phyloP scores from a whole-genome alignment of 495 filamentous ascomycete species.

The Neurospora tetrasperma region DNA sequence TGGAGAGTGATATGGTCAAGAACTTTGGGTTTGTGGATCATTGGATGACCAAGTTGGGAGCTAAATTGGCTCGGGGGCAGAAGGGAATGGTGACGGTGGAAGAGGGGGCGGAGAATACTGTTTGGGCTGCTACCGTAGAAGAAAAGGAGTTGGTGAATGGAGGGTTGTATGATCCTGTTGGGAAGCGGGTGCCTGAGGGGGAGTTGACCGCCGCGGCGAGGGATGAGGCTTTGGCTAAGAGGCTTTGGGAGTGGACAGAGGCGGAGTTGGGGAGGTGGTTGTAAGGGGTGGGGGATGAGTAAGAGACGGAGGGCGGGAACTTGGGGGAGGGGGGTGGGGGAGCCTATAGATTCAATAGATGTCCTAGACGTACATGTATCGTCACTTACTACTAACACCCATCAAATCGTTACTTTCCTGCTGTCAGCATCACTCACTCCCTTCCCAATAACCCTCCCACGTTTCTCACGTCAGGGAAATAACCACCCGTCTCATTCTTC shows the following conservation, averaged over 20 bases:
- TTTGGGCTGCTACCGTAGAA: not conserved
- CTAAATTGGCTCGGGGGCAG: not conserved
- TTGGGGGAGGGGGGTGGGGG: no score
- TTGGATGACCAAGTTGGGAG: not conserved
- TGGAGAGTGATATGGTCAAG: not conserved
- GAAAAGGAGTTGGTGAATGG: not conserved
- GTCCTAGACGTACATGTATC: no score
- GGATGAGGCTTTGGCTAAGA: not conserved
- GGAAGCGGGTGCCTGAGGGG: not conserved
- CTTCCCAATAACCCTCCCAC: not conserved
- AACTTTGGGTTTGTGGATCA: not conserved
- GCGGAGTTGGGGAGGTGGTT: not conserved
- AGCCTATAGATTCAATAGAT: no score
- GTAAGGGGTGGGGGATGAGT: not conserved
- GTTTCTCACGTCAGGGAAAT: conserved; percentile 15
- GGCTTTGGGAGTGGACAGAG: not conserved
- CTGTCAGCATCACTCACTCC: not conserved
- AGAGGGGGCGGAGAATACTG: not conserved
- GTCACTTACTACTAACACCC: no score
- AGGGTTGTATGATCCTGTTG: not conserved
- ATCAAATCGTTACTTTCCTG: no score
- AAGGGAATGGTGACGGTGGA: not conserved
- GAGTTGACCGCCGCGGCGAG: not conserved
- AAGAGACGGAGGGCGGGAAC: no score
- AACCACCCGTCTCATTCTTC: conserved; percentile 48